These are phyloP conservation scores for Coniochaeta sp. DNA, from an alignment of 2,329 filamentous ascomycete genomes.

Conservation along the genomic window DNA sequence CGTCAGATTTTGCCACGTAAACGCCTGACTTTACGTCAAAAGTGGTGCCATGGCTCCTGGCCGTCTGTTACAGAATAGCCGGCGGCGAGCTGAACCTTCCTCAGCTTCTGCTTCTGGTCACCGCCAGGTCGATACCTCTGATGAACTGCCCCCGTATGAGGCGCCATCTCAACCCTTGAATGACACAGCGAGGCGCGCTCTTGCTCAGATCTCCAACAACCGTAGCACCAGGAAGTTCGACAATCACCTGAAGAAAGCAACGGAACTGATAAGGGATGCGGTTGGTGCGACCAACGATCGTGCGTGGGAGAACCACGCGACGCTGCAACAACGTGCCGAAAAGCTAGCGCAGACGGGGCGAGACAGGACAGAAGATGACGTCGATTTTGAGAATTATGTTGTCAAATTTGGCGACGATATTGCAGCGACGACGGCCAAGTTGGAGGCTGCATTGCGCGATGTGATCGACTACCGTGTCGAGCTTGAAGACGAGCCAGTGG, in stretches of 20 bases:
- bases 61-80: slow-evolving; percentile 10
- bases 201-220: slow-evolving; percentile 34
- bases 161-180: slow-evolving; percentile 38
- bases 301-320: slow-evolving; percentile 25
- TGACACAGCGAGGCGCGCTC: slow-evolving; percentile 25
- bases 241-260: slow-evolving; percentile 36
- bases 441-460: slow-evolving; percentile 36
- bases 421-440: slow-evolving; percentile 7
- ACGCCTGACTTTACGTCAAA: background rate
- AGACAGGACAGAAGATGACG: slow-evolving; percentile 6
- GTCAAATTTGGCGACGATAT: slow-evolving; percentile 4
- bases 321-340: slow-evolving; percentile 22
- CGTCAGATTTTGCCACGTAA: background rate
- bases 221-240: slow-evolving; percentile 35
- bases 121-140: slow-evolving; percentile 6
- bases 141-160: slow-evolving; percentile 42
- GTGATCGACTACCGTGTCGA: slow-evolving; percentile 42
- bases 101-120: slow-evolving; percentile 2
- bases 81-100: slow-evolving; percentile 3
- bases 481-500: slow-evolving; percentile 38
- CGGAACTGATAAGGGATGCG: slow-evolving; percentile 33
- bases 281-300: slow-evolving; percentile 44
- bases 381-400: slow-evolving; percentile 29
- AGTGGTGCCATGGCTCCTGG: background rate
- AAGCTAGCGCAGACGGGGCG: slow-evolving; percentile 20